A percentile compares a stretch with the other conserved stretches of the same genome.
Conservation (phyloP, 2,329 filamentous ascomycete genomes). For the Aureobasidium lini region DNA sequence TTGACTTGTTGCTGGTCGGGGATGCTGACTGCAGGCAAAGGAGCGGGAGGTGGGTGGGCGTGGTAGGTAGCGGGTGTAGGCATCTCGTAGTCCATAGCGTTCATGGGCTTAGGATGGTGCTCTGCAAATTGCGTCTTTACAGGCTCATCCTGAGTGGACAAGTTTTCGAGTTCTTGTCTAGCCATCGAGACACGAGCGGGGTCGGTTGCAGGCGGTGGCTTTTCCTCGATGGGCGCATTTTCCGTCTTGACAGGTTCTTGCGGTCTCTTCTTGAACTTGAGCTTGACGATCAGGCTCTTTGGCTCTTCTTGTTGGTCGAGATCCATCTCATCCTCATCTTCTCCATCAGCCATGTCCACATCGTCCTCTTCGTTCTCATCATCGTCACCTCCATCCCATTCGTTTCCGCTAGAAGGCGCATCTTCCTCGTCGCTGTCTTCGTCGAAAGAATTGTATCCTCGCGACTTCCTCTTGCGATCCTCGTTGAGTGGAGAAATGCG, state of each 20-base stretch:
- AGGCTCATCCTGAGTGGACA: not conserved
- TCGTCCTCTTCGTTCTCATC: slow-evolving; percentile 54
- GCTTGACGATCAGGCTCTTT: slow-evolving; percentile 64
- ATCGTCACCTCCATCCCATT: slow-evolving; percentile 67
- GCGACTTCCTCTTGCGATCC: slow-evolving; percentile 39
- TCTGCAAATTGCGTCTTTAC: not conserved
- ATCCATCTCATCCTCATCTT: slow-evolving; percentile 45
- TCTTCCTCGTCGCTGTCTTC: slow-evolving; percentile 63
- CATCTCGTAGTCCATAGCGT: not conserved
- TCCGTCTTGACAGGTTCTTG: not conserved
- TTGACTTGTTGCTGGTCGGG: not conserved
- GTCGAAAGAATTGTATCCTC: slow-evolving; percentile 52
- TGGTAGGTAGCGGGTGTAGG: not conserved
- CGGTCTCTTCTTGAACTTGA: slow-evolving; percentile 33
- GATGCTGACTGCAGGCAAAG: not conserved
- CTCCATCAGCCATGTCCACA: slow-evolving; percentile 23
- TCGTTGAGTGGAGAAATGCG: slow-evolving; percentile 22
- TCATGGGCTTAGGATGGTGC: not conserved
- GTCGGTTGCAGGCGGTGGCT: not conserved
- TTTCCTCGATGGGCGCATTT: not conserved
- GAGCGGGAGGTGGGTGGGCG: slow-evolving; percentile 1
- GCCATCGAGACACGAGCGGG: not conserved
- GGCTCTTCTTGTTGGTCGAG: slow-evolving; percentile 34
- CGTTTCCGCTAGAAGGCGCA: slow-evolving; percentile 49
- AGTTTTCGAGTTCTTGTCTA: not conserved